These are phyloP conservation scores for Brasenia schreberi DNA, from an alignment of 164 flowering plant genomes.

Conservation along the genomic window DNA sequence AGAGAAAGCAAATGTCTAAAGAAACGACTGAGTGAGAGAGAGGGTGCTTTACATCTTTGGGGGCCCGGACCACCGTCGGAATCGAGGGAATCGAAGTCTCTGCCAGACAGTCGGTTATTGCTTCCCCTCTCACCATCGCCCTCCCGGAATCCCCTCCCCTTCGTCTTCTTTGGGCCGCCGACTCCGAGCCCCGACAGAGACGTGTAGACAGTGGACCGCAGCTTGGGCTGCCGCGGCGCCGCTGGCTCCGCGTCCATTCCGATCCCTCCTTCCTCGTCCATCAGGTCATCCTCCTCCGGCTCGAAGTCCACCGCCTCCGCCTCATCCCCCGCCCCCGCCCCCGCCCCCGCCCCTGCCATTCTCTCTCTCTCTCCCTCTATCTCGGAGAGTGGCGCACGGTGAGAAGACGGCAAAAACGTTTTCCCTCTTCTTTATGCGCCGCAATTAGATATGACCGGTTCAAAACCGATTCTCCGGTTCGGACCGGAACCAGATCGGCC, in stretches of 20 bases:
- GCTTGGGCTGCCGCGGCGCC: slow-evolving; percentile 39
- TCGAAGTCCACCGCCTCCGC: slow-evolving; percentile 83
- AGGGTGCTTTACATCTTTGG: slow-evolving; percentile 50
- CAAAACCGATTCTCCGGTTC: too few relatives aligned
- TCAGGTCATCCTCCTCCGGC: slow-evolving; percentile 84
- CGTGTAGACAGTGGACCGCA: slow-evolving; percentile 76
- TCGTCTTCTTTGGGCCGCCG: slow-evolving; percentile 55
- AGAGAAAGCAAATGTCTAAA: slow-evolving; percentile 1
- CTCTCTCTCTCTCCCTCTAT: neutral
- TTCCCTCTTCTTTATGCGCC: neutral
- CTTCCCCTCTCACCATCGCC: slow-evolving; percentile 43
- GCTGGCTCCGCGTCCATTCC: slow-evolving; percentile 42
- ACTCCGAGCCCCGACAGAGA: slow-evolving; percentile 16
- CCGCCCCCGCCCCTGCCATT: slow-evolving; percentile 34
- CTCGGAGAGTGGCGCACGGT: neutral
- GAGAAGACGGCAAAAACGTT: neutral
- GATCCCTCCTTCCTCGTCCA: slow-evolving; percentile 77
- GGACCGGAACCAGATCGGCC: too few relatives aligned
- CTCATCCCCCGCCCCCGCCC: slow-evolving; percentile 63
- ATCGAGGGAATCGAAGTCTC: slow-evolving; percentile 64
- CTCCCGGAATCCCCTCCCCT: slow-evolving; percentile 80
- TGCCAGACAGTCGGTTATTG: slow-evolving; percentile 41
- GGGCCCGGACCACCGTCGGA: slow-evolving; percentile 77
- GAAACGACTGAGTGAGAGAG: slow-evolving; percentile 1
- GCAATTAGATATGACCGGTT: too few relatives aligned